Conservation (phyloP, 805 yeast genomes). For the Candida silvicultrix region DNA sequence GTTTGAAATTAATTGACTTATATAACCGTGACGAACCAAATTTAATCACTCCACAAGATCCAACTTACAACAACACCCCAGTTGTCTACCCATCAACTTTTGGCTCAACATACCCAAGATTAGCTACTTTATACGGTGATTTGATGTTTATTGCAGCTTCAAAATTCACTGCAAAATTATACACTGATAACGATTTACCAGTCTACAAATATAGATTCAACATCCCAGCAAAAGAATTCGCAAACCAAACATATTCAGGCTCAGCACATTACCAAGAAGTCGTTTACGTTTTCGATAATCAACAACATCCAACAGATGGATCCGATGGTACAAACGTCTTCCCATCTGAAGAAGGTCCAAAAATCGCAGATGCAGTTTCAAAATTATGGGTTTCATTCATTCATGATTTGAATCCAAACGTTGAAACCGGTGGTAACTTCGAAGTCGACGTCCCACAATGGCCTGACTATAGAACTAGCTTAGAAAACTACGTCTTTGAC, state of each 20-base stretch:
- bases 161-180: constrained; percentile 1
- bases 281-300: constrained; percentile 1
- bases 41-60: constrained; percentile 5
- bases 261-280: background rate
- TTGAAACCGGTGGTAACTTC: background rate
- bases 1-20: background rate
- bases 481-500: constrained; percentile 4
- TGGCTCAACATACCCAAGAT: constrained; percentile 1
- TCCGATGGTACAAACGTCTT: constrained; percentile 2
- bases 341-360: background rate
- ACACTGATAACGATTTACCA: constrained; percentile 1
- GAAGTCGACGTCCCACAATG: background rate
- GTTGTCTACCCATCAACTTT: constrained; percentile 1
- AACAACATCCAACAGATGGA: background rate
- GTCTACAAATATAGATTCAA: constrained; percentile 1
- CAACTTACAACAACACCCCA: constrained; percentile 5
- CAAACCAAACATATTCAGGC: background rate
- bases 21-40: background rate
- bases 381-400: constrained; percentile 5
- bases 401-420: constrained; percentile 35
- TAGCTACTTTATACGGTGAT: constrained; percentile 7
- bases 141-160: constrained; percentile 9
- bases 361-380: constrained; percentile 2
- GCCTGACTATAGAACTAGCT: constrained; percentile 1
- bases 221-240: background rate